Evolutionary conservation across 169 alveolate genomes (phyloP).

Genomic region (Plasmodium inui): DNA sequence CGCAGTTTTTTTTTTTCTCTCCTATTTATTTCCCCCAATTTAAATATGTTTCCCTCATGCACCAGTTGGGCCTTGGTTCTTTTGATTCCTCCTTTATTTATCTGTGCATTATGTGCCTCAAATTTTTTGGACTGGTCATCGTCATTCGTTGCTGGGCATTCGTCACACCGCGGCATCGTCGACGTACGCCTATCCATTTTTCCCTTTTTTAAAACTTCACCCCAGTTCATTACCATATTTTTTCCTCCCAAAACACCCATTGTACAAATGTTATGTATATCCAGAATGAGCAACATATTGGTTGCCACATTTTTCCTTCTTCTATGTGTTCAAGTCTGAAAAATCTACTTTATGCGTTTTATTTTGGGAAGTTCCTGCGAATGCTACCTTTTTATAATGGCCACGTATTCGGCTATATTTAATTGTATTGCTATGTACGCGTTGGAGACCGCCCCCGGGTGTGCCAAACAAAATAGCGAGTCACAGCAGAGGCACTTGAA

Average conservation of each 20-base stretch:
- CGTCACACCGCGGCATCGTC: neutral
- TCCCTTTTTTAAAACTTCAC: neutral
- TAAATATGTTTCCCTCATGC: slow-evolving; percentile 12
- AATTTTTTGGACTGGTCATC: neutral
- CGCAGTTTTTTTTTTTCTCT: neutral
- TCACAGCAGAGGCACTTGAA: neutral
- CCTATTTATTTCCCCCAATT: neutral
- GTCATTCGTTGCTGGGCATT: neutral
- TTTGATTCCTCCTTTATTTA: neutral
- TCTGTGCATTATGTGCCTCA: neutral
- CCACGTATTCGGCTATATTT: neutral
- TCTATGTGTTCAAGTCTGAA: neutral
- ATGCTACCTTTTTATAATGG: neutral
- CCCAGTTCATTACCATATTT: neutral
- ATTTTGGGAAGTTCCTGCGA: slow-evolving; percentile 1
- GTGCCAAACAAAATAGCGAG: neutral
- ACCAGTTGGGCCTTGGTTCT: neutral
- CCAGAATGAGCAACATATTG: neutral
- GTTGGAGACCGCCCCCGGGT: neutral
- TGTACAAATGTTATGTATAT: neutral
- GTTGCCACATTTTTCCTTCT: neutral
- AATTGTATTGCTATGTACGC: neutral
- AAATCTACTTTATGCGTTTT: neutral
- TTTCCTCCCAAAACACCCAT: neutral
- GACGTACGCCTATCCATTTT: neutral